Evolutionary conservation across 352 stramenopile species (phyloP).

Genomic region (Phytophthora constricta): DNA sequence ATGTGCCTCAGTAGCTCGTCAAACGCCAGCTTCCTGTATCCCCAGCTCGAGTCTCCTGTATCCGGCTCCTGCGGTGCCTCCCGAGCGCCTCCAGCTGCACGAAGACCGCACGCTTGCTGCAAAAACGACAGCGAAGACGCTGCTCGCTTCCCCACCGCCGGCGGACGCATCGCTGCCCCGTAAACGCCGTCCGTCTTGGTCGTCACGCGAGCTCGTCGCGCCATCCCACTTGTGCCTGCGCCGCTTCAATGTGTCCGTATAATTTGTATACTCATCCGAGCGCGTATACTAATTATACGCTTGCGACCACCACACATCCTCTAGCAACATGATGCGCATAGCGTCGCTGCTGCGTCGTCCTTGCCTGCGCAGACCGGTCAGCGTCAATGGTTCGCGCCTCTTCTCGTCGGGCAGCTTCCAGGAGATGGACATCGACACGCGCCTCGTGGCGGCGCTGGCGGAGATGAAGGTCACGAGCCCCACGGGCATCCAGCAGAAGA

Average conservation of each 20-base stretch:
- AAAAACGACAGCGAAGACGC: neutral
- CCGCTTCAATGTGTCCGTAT: neutral
- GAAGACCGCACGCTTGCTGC: neutral
- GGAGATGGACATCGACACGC: slow-evolving; percentile 47
- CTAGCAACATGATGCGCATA: neutral
- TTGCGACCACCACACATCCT: neutral
- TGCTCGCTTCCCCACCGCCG: neutral
- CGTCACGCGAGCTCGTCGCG: neutral
- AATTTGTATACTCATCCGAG: neutral
- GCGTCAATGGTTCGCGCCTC: neutral
- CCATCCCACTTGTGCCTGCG: neutral
- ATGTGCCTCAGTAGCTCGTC: slow-evolving; percentile 49
- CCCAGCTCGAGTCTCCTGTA: slow-evolving; percentile 2
- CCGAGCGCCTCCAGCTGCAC: neutral
- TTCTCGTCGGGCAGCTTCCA: slow-evolving; percentile 37
- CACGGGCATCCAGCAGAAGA: slow-evolving; percentile 66
- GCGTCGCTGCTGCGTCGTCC: neutral
- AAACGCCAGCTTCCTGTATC: slow-evolving; percentile 38
- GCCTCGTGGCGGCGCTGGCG: slow-evolving; percentile 46
- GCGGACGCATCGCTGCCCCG: neutral
- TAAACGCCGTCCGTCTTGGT: neutral
- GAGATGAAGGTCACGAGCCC: slow-evolving; percentile 58
- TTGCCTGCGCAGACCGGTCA: neutral
- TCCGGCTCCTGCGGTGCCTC: neutral
- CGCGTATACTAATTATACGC: neutral